phyloP scores from a whole-genome alignment of 768 basidiomycete species.

The Hirschioporus abietinus region DNA sequence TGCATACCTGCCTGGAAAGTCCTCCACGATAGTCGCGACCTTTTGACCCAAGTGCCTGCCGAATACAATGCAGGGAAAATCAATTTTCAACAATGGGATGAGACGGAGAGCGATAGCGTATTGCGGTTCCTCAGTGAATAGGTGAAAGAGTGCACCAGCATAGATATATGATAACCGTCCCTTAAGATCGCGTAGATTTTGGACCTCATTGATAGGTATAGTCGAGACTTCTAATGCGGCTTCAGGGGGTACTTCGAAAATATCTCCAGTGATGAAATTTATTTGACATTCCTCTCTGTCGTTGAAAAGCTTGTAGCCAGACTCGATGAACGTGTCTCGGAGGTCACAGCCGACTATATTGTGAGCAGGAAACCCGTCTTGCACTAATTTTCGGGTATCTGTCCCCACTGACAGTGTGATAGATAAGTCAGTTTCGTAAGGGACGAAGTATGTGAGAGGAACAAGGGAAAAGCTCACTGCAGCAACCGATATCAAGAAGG shows the following conservation, averaged over 20 bases:
- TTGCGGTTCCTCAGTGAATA: slow-evolving; percentile 29
- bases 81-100: slow-evolving; percentile 18
- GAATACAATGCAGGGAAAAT: slow-evolving; percentile 24
- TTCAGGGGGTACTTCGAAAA: slow-evolving; percentile 22
- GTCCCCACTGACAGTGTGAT: slow-evolving; percentile 24
- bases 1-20: slow-evolving; percentile 20
- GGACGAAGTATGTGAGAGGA: not conserved
- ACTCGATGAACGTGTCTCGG: slow-evolving; percentile 25
- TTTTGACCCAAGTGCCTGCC: slow-evolving; percentile 26
- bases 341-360: slow-evolving; percentile 26
- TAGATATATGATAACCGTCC: slow-evolving; percentile 25
- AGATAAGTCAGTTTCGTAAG: not conserved
- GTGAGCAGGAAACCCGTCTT: slow-evolving; percentile 25
- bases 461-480: slow-evolving; percentile 20
- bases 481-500: slow-evolving; percentile 29
- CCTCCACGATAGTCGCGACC: slow-evolving; percentile 22
- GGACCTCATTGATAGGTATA: slow-evolving; percentile 10
- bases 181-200: slow-evolving; percentile 19
- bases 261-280: slow-evolving; percentile 26
- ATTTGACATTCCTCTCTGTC: slow-evolving; percentile 21
- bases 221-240: not conserved
- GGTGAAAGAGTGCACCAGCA: slow-evolving; percentile 29
- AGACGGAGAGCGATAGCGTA: slow-evolving; percentile 26
- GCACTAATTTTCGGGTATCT: slow-evolving; percentile 27
- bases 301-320: slow-evolving; percentile 24